These are phyloP conservation scores for Tetradesmus obliquus DNA, from an alignment of 139 green algal genomes.

Conservation along the genomic window DNA sequence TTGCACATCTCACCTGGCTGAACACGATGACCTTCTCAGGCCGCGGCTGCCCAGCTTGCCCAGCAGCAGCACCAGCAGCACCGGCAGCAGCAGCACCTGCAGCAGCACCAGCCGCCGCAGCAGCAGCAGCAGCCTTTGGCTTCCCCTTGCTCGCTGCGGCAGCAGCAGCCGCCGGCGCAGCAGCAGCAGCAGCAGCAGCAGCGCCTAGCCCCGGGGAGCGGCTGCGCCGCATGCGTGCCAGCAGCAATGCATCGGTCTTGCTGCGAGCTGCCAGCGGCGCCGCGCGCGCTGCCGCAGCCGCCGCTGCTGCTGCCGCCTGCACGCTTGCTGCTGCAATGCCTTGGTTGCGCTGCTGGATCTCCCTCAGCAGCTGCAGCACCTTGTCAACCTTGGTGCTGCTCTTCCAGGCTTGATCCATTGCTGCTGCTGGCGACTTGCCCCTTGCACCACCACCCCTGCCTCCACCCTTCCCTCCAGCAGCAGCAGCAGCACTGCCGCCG, in stretches of 20 bases:
- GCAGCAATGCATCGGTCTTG: slow-evolving; percentile 46
- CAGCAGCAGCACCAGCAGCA: background rate
- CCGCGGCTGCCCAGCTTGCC: background rate
- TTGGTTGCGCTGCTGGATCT: slow-evolving; percentile 25
- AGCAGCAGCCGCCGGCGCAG: background rate
- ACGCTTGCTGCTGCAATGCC: background rate
- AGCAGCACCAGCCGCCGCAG: background rate
- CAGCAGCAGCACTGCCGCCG: background rate
- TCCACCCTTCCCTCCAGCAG: background rate
- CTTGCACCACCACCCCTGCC: slow-evolving; percentile 17
- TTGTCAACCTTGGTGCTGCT: slow-evolving; percentile 59
- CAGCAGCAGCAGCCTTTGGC: background rate
- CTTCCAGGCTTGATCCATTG: background rate
- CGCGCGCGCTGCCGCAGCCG: background rate
- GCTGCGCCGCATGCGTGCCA: background rate
- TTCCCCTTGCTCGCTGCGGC: background rate
- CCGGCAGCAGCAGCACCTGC: background rate
- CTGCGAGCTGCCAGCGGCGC: slow-evolving; percentile 50
- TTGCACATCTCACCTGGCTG: slow-evolving; percentile 44
- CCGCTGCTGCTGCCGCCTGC: background rate
- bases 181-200: background rate
- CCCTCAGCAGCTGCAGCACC: slow-evolving; percentile 60
- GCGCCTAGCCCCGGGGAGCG: background rate
- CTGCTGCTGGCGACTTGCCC: slow-evolving; percentile 5
- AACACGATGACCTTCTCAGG: slow-evolving; percentile 88